Evolutionary conservation across 768 basidiomycete genomes (phyloP), one percentile per base, ranked within the genome.

Genomic region (Lactarius hengduanensis): DNA sequence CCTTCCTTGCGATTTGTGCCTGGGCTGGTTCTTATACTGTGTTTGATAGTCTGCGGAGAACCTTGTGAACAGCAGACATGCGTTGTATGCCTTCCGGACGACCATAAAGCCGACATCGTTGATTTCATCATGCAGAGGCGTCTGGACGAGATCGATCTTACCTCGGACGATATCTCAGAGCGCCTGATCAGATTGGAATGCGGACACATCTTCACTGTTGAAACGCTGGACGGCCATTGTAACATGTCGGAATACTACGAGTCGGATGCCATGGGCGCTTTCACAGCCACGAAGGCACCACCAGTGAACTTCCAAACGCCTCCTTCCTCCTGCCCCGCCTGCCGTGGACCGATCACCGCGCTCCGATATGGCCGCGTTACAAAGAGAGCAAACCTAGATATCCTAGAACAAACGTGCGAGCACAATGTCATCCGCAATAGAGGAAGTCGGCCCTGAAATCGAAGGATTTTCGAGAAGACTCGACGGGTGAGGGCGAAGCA

Each of bases 161-260:
- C 34, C 11, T 74, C 72, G 0, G 68, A 68, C 28, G 78, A 80
- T 20, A 62, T 74, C 30, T 71, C 73, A 57, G 75, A 74, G 10
- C 71, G 71, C 15, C 58, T 73, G 4, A 73, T 76, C 26, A 72
- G 61, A 4, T 67, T 75, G 8, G 73, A 73, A 41, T 80, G 80
- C 58, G 74, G 76, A 1, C 80, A 81, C 66, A 70, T 73, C 47
- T 79, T 80, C 69, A 80, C 80, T 0, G 76, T 78, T 4, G 79
- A 77, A 65, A 78, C 78, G 0, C 72, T 81, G 4, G 79, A 81
- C 54, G 79, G 78, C 0, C 72, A 75, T 50, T 77, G 75, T 66
- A 61, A 69, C 6, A 71, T 80, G 68, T 30, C 57, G 13, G 66
- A 72, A 0, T 76, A 73, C 67, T 80, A 80, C 66, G 60, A 69